Evolutionary conservation across 257 asterid genomes (phyloP).

Genomic region (Nicotiana sylvestris): DNA sequence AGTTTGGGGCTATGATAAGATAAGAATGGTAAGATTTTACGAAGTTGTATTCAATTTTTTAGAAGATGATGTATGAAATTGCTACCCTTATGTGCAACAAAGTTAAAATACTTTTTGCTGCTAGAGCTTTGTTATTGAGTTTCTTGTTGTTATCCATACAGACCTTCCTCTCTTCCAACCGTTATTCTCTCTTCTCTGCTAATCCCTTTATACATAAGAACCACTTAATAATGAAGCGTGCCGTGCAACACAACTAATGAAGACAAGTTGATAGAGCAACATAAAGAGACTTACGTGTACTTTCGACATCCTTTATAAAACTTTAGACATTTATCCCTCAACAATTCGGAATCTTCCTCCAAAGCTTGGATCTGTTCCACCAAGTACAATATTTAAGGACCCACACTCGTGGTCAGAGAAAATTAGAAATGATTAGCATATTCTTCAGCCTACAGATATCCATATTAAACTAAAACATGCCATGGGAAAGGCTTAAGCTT

Average conservation of each 20-base stretch:
- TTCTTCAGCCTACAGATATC: background rate
- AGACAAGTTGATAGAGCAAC: conserved; percentile 4
- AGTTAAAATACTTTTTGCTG: background rate
- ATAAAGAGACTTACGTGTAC: conserved; percentile 59
- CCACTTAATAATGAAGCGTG: background rate
- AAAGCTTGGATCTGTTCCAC: conserved; percentile 69
- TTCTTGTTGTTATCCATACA: background rate
- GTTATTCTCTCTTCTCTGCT: background rate
- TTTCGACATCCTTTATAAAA: conserved; percentile 92
- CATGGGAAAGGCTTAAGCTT: background rate
- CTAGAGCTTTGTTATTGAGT: background rate
- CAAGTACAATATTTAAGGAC: conserved; percentile 25
- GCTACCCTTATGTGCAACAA: background rate
- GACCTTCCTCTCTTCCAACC: background rate
- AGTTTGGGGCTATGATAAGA: background rate
- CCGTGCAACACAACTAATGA: background rate
- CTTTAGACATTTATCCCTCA: conserved; percentile 78
- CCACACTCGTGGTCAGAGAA: conserved; percentile 8
- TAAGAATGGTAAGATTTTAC: background rate
- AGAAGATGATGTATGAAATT: background rate
- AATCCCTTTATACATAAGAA: background rate
- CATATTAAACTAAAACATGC: background rate
- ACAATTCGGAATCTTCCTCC: conserved; percentile 81
- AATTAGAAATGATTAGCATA: background rate
- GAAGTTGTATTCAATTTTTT: background rate